Percentiles rank a stretch among this genome's conserved stretches.
phyloP scores from a whole-genome alignment of 352 stramenopile genomes.

The Pythium sp. region DNA sequence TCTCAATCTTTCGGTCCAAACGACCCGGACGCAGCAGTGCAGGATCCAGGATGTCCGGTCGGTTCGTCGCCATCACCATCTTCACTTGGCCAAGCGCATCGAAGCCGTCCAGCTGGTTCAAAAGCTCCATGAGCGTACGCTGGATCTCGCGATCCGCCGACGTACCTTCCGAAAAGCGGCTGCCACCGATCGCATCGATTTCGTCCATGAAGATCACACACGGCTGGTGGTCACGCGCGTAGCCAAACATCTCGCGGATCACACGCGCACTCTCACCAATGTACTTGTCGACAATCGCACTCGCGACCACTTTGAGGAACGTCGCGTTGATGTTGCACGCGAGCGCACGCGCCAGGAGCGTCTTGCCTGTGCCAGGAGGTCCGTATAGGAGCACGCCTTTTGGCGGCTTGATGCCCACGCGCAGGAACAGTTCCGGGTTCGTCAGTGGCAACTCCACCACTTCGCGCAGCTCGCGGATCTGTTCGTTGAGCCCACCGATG shows the following conservation, averaged over 20 bases:
- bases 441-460: slow-evolving; percentile 99
- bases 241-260: slow-evolving; percentile 99
- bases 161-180: slow-evolving; percentile 96
- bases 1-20: slow-evolving; percentile 99
- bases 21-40: slow-evolving; percentile 96
- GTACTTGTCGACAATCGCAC: slow-evolving; percentile 99
- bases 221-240: slow-evolving; percentile 96
- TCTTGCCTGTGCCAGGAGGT: slow-evolving; percentile 99
- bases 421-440: slow-evolving; percentile 98
- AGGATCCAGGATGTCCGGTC: slow-evolving; percentile 98
- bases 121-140: slow-evolving; percentile 98
- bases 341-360: slow-evolving; percentile 96
- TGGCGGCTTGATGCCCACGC: slow-evolving; percentile 97
- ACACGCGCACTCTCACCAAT: slow-evolving; percentile 99
- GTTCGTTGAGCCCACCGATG: slow-evolving; percentile 98
- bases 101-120: slow-evolving; percentile 99
- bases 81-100: slow-evolving; percentile 97
- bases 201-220: slow-evolving; percentile 99
- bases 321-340: slow-evolving; percentile 99
- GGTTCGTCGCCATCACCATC: slow-evolving; percentile 99
- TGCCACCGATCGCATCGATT: slow-evolving; percentile 99
- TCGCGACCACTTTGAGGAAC: slow-evolving; percentile 99
- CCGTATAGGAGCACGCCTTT: slow-evolving; percentile 98
- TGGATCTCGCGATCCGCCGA: slow-evolving; percentile 98
- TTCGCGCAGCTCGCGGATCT: slow-evolving; percentile 96